phyloP scores from a whole-genome alignment of 106 monocot species.

The Dendrobium officinale region DNA sequence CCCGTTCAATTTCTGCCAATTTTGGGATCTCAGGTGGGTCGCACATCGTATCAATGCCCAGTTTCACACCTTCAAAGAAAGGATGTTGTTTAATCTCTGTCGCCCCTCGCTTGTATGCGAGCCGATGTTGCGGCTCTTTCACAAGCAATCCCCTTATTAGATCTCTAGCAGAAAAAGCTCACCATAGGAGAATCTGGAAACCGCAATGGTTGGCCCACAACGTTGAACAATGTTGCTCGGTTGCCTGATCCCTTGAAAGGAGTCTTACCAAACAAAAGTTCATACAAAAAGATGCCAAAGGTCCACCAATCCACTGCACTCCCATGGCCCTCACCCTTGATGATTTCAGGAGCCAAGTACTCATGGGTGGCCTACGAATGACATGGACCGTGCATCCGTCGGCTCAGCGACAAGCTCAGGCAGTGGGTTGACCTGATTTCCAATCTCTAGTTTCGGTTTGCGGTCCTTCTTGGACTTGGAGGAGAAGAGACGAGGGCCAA shows the following conservation, averaged over 20 bases:
- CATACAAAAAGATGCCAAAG: conserved; percentile 47
- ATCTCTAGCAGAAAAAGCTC: conserved; percentile 38
- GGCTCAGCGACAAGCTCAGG: conserved; percentile 46
- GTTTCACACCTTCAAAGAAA: conserved; percentile 44
- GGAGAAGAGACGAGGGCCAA: conserved; percentile 30
- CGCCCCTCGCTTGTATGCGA: conserved; percentile 36
- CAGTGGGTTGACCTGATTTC: conserved; percentile 24
- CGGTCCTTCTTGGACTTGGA: conserved; percentile 38
- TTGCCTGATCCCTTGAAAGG: conserved; percentile 50
- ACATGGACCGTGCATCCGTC: conserved; percentile 46
- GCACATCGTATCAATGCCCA: conserved; percentile 57
- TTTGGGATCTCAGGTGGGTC: conserved; percentile 42
- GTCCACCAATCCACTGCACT: conserved; percentile 57
- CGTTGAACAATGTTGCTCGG: conserved; percentile 46
- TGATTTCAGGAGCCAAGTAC: conserved; percentile 50
- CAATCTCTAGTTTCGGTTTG: conserved; percentile 25
- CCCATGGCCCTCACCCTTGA: conserved; percentile 53
- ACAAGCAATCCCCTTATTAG: conserved; percentile 39
- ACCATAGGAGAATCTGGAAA: conserved; percentile 40
- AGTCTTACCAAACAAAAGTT: conserved; percentile 46
- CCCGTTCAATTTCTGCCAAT: conserved; percentile 17
- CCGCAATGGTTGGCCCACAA: conserved; percentile 39
- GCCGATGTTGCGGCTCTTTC: conserved; percentile 49
- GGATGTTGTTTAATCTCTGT: conserved; percentile 49
- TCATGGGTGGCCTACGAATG: conserved; percentile 52